Evolutionary conservation across 169 alveolate genomes (phyloP), one percentile per base, ranked within the genome.

Genomic region (Eimeria mitis): DNA sequence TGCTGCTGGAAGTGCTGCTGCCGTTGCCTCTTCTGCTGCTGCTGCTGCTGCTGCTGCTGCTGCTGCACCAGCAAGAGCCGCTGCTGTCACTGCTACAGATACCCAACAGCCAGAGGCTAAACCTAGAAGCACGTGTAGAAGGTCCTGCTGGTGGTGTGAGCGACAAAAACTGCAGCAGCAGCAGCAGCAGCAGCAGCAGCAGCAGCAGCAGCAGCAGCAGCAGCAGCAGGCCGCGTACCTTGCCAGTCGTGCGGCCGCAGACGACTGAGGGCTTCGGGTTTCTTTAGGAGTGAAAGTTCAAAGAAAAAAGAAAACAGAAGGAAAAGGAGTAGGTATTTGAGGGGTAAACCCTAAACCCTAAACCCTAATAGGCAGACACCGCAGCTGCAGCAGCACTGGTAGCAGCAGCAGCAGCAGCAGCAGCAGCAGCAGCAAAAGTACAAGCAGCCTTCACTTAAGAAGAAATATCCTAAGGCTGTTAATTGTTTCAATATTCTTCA

Each of bases 341-440:
- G 65, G 65, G 65, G 65, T 11, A 56, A 56, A 56, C 65, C 65
- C 65, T 56, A 56, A 56, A 56, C 28, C 65, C 65, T 56, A 56
- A 56, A 56, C 76, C 76, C 76, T 68, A 68, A 68, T 68, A 68
- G 76, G 76, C 76, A 68, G 76, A 68, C 76, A 68, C 76, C 42
- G 76, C 76, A 68, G 76, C 76, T 31, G 76, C 76, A 68, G 76
- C 76, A 68, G 76, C 76, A 68, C 47, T 28, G 76, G 76, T 68
- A 68, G 71, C 37, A 63, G 37, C 47, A 68, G 76, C 47, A 68
- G 47, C 76, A 31, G 76, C 76, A 68, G 56, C 76, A 68, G 56
- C 56, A 49, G 47, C 76, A 31, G 76, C 47, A 68, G 76, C 76
- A 68, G 47, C 76, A 68, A 68, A 31, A 68, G 47, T 2, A 19